phyloP scores from a whole-genome alignment of 345 rosid genomes.

The Acer saccharum region DNA sequence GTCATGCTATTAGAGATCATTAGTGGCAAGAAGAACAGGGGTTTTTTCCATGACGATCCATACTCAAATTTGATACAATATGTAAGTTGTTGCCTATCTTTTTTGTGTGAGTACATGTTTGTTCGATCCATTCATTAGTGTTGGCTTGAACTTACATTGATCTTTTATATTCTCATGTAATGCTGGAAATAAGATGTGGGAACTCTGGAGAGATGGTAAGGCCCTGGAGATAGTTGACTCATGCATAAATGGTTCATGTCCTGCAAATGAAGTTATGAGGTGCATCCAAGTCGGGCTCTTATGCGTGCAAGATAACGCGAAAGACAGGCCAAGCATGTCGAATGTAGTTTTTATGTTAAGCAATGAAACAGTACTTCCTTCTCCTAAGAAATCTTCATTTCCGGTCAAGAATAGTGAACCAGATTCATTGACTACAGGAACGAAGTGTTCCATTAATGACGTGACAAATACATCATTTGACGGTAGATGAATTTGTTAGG shows the following conservation, averaged over 20 bases:
- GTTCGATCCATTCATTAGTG: not conserved
- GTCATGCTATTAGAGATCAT: not conserved
- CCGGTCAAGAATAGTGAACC: not conserved
- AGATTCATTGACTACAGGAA: not conserved
- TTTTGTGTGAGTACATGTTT: no score
- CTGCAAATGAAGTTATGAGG: not conserved
- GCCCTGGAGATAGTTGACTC: slow-evolving; percentile 17
- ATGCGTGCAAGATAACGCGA: slow-evolving; percentile 7
- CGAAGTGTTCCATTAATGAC: not conserved
- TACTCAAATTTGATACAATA: not conserved
- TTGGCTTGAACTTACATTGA: not conserved
- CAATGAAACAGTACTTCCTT: slow-evolving; percentile 8
- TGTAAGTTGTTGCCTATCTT: not conserved
- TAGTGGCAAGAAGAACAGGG: not conserved
- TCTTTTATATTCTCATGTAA: not conserved
- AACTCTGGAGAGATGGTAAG: slow-evolving; percentile 20
- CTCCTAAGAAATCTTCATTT: slow-evolving; percentile 13
- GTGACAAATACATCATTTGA: not conserved
- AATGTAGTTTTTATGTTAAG: slow-evolving; percentile 16
- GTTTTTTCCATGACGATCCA: not conserved
- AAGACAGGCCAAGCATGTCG: slow-evolving; percentile 21
- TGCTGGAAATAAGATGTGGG: slow-evolving; percentile 12
- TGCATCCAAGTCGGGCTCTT: slow-evolving; percentile 19
- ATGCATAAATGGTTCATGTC: not conserved
- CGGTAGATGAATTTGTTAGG: not conserved